Evolutionary conservation across 305 asterid genomes (phyloP), one percentile per base, ranked within the genome.

Genomic region (Rubia occidens): DNA sequence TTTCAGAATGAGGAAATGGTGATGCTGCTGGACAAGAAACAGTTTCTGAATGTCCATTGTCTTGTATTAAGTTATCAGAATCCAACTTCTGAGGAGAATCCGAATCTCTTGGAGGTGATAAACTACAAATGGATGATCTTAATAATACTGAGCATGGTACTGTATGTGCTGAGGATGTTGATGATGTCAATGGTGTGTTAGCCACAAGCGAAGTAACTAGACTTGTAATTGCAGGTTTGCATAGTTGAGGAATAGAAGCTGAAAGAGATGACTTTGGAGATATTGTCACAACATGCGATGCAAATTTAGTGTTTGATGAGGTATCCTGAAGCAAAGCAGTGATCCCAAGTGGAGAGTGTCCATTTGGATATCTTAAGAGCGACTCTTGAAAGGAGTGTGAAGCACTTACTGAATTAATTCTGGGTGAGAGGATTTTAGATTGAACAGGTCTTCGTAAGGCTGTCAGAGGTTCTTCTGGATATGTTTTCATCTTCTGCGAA

Each of bases 311-410:
- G 65, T 70, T 71, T 59, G 68, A 69, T 32, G 72, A 80, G 67
- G 81, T 73, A 39, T 86, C 92, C 71, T 83, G 85, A 68, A 89
- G 82, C 66, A 89, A 82, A 56, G 90, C 88, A 10, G 90, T 83
- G 61, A 89, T 89, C 65, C 96, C 96, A 60, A 86, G 82, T 39
- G 60, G 69, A 3, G 96, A 79, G 18, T 84, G 76, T 47, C 83
- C 78, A 76, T 75, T 71, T 8, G 76, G 78, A 80, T 71, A 89
- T 72, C 88, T 83, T 14, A 86, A 76, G 72, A 80, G 72, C 0
- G 88, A 77, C 69, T 72, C 81, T 66, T 76, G 87, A 20, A 69
- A 67, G 21, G 85, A 77, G 44, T 39, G 68, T 14, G 79, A 69
- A 69, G 77, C 72, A 66, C 40, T 51, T 51, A 51, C 71, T 66